These are phyloP conservation scores for Cordyceps javanica DNA, from an alignment of 2,329 filamentous ascomycete species.

Conservation along the genomic window DNA sequence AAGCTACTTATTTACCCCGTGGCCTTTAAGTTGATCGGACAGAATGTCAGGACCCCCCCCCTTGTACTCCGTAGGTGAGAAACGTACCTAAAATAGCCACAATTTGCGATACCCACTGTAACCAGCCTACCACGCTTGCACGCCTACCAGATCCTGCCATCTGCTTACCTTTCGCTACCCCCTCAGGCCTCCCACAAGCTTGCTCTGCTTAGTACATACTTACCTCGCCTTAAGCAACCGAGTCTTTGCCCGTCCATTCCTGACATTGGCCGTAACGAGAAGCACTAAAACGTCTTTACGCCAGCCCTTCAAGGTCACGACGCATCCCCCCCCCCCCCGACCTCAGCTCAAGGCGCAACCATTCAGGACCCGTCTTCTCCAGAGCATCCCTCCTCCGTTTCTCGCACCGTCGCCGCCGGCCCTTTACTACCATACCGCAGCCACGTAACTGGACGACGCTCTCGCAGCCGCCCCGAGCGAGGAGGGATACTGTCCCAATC, in stretches of 20 bases:
- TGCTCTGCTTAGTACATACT: neutral
- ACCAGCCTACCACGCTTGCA: no score
- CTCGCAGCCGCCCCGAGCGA: constrained; percentile 24
- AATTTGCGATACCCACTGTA: no score
- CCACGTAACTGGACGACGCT: constrained; percentile 13
- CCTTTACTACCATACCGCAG: constrained; percentile 16
- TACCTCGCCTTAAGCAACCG: neutral
- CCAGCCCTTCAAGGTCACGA: neutral
- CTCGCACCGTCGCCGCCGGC: constrained; percentile 19
- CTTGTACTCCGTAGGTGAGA: no score
- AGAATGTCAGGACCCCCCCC: no score
- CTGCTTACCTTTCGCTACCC: no score
- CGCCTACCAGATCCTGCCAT: no score
- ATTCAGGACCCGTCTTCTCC: constrained; percentile 26
- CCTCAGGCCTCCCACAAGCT: no score
- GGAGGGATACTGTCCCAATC: constrained; percentile 27
- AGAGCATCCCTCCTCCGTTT: constrained; percentile 35
- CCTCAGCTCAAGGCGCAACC: constrained; percentile 21
- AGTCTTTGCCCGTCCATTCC: neutral
- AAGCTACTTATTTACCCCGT: no score
- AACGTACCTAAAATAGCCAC: no score
- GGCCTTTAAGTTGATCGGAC: no score
- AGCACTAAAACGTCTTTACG: neutral
- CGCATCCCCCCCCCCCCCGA: neutral
- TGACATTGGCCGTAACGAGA: neutral